These are phyloP conservation scores for Leptodermis oblonga DNA, from an alignment of 257 asterid genomes.

Conservation along the genomic window DNA sequence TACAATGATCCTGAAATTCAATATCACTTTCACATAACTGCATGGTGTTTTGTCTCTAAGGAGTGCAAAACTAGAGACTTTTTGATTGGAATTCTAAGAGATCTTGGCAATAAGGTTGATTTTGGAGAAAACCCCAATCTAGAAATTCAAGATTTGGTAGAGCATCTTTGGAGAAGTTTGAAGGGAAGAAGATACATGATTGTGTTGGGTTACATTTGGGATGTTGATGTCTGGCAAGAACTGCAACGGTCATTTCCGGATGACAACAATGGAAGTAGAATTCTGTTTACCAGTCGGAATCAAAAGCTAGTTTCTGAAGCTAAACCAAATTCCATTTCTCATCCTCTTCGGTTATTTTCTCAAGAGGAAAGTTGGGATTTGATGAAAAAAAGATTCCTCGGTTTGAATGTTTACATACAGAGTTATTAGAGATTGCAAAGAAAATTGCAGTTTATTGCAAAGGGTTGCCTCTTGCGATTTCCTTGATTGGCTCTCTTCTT, in stretches of 20 bases:
- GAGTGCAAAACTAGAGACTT: neutral
- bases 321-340: neutral
- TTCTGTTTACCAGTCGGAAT: neutral
- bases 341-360: slow-evolving; percentile 2
- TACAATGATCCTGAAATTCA: slow-evolving; percentile 3
- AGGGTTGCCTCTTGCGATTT: neutral
- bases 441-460: neutral
- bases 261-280: slow-evolving; percentile 6
- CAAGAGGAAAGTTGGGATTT: slow-evolving; percentile 5
- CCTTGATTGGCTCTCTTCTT: neutral
- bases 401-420: neutral
- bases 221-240: neutral
- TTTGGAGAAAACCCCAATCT: neutral
- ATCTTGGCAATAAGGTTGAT: neutral
- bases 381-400: neutral
- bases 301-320: neutral
- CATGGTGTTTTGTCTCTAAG: neutral
- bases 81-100: neutral
- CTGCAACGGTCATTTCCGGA: neutral
- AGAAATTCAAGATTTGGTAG: neutral
- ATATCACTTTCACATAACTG: neutral
- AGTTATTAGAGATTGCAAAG: neutral
- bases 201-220: slow-evolving; percentile 8
- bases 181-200: slow-evolving; percentile 4
- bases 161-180: neutral